Evolutionary conservation across 2,329 filamentous ascomycete genomes (phyloP), one percentile per base, ranked within the genome.

Genomic region (Akanthomyces muscarius): DNA sequence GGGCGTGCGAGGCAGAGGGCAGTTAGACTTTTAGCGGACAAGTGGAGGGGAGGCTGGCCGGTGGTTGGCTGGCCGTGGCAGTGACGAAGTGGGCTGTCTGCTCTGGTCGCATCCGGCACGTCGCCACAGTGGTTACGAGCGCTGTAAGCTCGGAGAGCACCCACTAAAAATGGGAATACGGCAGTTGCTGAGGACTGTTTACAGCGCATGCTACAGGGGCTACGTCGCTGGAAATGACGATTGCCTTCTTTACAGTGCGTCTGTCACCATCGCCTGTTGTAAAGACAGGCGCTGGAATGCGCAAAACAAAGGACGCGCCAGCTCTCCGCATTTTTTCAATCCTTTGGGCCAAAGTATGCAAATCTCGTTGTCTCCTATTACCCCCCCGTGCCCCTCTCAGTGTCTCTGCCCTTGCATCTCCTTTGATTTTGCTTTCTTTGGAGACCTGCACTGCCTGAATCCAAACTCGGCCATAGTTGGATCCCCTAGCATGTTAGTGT

Each of bases 21-120:
- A 47, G 25, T 48, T 58, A 4, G n/a, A 58, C 42, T 58, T 58
- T 58, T 47, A 48, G 42, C 42, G n/a, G 55, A 45, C n/a, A n/a
- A 38, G 28, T 48, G 54, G 54, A 28, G 23, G 42, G 11, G 52
- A 42, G 38, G 52, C 33, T 41, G 14, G 38, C 14, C 4, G 38
- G 13, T 41, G 38, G 38, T 41, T 41, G 38, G 38, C 38, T 14
- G 38, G 11, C 38, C 13, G 38, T 36, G 33, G 33, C 33, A 41
- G 38, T 16, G 38, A 41, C 38, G 33, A 16, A 41, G 38, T 41
- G 38, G 38, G 38, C 38, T 48, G 21, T 21, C 10, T 21, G 8
- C 3, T 28, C 23, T 48, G 45, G 21, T 28, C 23, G 45, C 45
- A 48, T 28, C 45, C 23, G 25, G 25, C 13, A 48, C 45, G 23